Evolutionary conservation across 352 stramenopile species (phyloP).

Genomic region (Globisporangium uncinulatum): DNA sequence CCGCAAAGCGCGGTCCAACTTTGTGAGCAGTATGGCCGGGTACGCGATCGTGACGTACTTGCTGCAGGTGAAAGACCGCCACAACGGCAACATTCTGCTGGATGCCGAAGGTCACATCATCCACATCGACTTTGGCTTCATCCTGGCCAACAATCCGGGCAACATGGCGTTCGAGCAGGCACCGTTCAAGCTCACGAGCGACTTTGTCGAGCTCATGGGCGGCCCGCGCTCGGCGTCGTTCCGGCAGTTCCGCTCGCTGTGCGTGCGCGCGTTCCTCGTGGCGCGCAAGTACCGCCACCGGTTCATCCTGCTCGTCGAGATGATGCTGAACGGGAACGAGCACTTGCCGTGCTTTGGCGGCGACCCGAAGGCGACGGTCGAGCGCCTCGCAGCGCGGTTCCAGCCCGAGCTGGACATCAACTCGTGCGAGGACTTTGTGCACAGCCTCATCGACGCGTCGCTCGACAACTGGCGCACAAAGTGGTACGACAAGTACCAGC

Average conservation of each 20-base stretch:
- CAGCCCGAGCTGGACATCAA: slow-evolving; percentile 92
- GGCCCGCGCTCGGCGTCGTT: slow-evolving; percentile 91
- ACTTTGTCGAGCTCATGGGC: slow-evolving; percentile 96
- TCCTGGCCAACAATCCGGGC: slow-evolving; percentile 91
- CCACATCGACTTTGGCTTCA: slow-evolving; percentile 97
- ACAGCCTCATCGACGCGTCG: slow-evolving; percentile 94
- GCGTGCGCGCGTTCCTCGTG: slow-evolving; percentile 94
- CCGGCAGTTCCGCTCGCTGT: slow-evolving; percentile 93
- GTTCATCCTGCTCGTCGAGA: slow-evolving; percentile 95
- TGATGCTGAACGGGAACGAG: slow-evolving; percentile 96
- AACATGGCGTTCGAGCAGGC: slow-evolving; percentile 95
- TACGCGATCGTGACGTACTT: slow-evolving; percentile 96
- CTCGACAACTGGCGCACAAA: slow-evolving; percentile 96
- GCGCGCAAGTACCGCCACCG: slow-evolving; percentile 93
- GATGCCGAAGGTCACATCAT: slow-evolving; percentile 95
- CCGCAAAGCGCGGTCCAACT: slow-evolving; percentile 78
- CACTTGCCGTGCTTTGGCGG: slow-evolving; percentile 95
- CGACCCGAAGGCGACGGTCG: slow-evolving; percentile 87
- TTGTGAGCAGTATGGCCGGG: slow-evolving; percentile 78
- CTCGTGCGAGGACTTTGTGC: slow-evolving; percentile 93
- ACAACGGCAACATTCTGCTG: slow-evolving; percentile 98
- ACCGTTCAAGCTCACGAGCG: slow-evolving; percentile 97
- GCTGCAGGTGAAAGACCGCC: slow-evolving; percentile 97
- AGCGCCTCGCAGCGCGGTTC: slow-evolving; percentile 90
- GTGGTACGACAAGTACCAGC: slow-evolving; percentile 96